These are phyloP conservation scores for Pouteria campechiana DNA, from an alignment of 179 eudicot genomes.

Conservation along the genomic window DNA sequence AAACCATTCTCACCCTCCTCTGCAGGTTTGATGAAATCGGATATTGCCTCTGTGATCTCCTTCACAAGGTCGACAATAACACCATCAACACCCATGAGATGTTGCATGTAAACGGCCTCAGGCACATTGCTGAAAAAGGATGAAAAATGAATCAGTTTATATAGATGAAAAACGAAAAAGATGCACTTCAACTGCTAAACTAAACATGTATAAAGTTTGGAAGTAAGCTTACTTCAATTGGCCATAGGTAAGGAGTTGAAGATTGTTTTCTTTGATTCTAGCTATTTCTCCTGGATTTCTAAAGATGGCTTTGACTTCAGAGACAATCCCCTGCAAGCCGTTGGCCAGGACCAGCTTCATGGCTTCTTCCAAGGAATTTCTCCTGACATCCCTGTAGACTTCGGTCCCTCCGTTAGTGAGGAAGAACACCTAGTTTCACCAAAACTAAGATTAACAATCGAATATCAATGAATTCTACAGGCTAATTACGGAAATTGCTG, in stretches of 20 bases:
- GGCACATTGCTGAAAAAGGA: conserved; percentile 49
- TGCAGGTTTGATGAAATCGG: conserved; percentile 25
- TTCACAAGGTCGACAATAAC: conserved; percentile 78
- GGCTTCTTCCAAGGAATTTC: conserved; percentile 42
- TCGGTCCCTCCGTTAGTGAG: conserved; percentile 44
- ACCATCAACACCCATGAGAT: conserved; percentile 77
- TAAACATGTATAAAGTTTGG: background rate
- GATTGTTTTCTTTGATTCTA: conserved; percentile 30
- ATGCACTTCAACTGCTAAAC: no score
- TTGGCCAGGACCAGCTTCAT: conserved; percentile 21
- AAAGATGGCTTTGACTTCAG: conserved; percentile 30
- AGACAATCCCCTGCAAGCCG: conserved; percentile 38
- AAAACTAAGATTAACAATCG: no score
- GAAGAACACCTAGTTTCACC: conserved; percentile 40
- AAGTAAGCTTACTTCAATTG: conserved; percentile 27
- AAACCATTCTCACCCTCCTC: conserved; percentile 11
- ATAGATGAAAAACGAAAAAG: no score
- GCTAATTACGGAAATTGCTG: no score
- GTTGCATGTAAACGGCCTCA: conserved; percentile 68
- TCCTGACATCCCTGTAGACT: conserved; percentile 22
- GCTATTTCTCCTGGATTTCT: conserved; percentile 25
- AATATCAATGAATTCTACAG: no score
- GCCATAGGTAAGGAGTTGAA: conserved; percentile 33
- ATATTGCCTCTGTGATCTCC: conserved; percentile 77
- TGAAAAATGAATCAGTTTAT: no score